Percentiles rank a stretch among this genome's conserved stretches.
Evolutionary conservation across 768 basidiomycete species (phyloP).

Genomic region (Crucibulum laeve): DNA sequence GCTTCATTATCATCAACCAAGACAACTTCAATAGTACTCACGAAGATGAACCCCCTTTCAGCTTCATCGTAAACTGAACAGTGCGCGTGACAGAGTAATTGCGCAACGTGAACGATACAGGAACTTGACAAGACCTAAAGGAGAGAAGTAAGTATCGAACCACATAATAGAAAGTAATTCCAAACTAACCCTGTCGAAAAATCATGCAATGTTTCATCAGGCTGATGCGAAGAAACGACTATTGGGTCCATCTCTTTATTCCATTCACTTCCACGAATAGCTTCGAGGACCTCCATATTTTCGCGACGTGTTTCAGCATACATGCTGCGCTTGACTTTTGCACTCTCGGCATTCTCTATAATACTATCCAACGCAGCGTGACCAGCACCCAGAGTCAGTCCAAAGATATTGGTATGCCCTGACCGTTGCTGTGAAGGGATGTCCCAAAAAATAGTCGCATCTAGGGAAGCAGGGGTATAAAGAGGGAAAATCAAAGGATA

Average conservation of each 20-base stretch:
- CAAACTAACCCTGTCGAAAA: conserved; percentile 64
- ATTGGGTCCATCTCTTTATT: conserved; percentile 78
- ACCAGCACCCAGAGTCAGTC: conserved; percentile 60
- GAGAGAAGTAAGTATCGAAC: background rate
- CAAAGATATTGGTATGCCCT: conserved; percentile 59
- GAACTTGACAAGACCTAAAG: conserved; percentile 49
- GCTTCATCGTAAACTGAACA: conserved; percentile 51
- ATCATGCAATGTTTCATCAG: conserved; percentile 48
- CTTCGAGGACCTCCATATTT: conserved; percentile 59
- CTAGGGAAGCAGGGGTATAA: conserved; percentile 67
- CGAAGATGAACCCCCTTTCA: no score
- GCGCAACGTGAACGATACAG: conserved; percentile 53
- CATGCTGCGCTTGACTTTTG: conserved; percentile 76
- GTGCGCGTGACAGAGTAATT: conserved; percentile 70
- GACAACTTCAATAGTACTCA: no score
- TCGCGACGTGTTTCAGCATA: conserved; percentile 88
- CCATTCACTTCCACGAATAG: conserved; percentile 69
- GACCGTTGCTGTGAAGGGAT: conserved; percentile 53
- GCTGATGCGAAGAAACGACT: conserved; percentile 43
- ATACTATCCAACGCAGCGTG: conserved; percentile 63
- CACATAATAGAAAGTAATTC: background rate
- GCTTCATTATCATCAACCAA: background rate
- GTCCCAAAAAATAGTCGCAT: conserved; percentile 76
- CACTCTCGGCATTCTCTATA: conserved; percentile 53
- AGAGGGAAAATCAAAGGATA: conserved; percentile 73